Evolutionary conservation across 345 rosid species (phyloP).

Genomic region (Noccaea caerulescens): DNA sequence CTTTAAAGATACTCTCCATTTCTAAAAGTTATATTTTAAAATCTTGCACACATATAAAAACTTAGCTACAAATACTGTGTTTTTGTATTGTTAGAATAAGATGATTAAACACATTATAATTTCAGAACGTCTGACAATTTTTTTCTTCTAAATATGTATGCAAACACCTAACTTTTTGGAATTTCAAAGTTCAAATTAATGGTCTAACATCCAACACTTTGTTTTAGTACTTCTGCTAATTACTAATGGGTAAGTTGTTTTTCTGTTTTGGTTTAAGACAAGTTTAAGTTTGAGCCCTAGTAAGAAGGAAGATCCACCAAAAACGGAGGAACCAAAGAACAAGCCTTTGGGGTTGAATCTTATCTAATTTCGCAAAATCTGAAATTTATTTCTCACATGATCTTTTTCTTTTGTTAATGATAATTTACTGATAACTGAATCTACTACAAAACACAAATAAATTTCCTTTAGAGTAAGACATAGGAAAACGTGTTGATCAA

Average conservation of each 20-base stretch:
- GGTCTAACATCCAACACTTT: too few relatives aligned
- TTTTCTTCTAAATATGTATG: too few relatives aligned
- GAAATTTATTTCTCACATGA: constrained; percentile 7
- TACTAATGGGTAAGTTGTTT: too few relatives aligned
- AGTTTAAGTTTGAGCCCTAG: constrained; percentile 34
- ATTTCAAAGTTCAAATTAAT: too few relatives aligned
- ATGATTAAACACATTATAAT: too few relatives aligned
- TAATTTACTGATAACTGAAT: not conserved
- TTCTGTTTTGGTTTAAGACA: not conserved
- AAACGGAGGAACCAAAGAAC: constrained; percentile 41
- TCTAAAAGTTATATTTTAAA: too few relatives aligned
- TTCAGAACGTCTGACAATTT: too few relatives aligned
- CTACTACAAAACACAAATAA: constrained; percentile 14
- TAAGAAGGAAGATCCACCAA: constrained; percentile 45
- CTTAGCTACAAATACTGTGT: too few relatives aligned
- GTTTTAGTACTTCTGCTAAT: not conserved
- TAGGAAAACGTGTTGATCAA: constrained; percentile 26
- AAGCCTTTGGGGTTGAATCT: constrained; percentile 28
- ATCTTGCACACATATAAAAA: too few relatives aligned
- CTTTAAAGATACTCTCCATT: too few relatives aligned
- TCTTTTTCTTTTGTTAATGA: not conserved
- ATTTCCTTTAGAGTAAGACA: not conserved
- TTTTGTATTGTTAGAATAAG: too few relatives aligned
- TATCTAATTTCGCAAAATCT: constrained; percentile 5
- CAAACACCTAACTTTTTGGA: too few relatives aligned